Evolutionary conservation across 441 rosid genomes (phyloP).

Genomic region (Kokia cookei): DNA sequence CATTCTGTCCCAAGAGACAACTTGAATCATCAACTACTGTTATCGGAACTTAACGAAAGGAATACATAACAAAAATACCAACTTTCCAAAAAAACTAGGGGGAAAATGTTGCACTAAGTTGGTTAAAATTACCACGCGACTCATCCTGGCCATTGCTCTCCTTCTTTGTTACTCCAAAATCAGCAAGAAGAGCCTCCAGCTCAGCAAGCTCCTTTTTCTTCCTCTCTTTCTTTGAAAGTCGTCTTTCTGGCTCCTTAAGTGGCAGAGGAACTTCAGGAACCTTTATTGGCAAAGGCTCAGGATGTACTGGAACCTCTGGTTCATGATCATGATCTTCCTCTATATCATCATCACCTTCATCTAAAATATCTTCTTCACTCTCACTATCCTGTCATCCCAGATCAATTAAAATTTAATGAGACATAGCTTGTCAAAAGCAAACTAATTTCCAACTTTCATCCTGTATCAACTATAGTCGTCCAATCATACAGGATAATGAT

Average conservation of each 20-base stretch:
- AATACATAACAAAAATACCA: not conserved
- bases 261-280: conserved; percentile 37
- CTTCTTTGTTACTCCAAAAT: conserved; percentile 39
- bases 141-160: conserved; percentile 45
- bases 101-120: not conserved
- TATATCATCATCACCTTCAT: conserved; percentile 73
- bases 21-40: not conserved
- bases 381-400: conserved; percentile 58
- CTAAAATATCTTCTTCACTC: conserved; percentile 73
- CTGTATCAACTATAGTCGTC: not conserved
- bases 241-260: conserved; percentile 65
- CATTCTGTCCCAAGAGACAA: not conserved
- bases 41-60: not conserved
- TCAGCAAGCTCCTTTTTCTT: conserved; percentile 77
- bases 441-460: not conserved
- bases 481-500: not conserved
- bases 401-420: not conserved
- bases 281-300: conserved; percentile 38
- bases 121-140: conserved; percentile 29
- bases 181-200: conserved; percentile 71
- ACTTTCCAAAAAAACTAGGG: not conserved
- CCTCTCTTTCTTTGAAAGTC: conserved; percentile 71
- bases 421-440: not conserved
- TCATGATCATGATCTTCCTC: conserved; percentile 71
- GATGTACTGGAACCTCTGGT: conserved; percentile 32